Evolutionary conservation across 164 flowering plant genomes (phyloP), one percentile per base, ranked within the genome.

Genomic region (Buxus sempervirens): DNA sequence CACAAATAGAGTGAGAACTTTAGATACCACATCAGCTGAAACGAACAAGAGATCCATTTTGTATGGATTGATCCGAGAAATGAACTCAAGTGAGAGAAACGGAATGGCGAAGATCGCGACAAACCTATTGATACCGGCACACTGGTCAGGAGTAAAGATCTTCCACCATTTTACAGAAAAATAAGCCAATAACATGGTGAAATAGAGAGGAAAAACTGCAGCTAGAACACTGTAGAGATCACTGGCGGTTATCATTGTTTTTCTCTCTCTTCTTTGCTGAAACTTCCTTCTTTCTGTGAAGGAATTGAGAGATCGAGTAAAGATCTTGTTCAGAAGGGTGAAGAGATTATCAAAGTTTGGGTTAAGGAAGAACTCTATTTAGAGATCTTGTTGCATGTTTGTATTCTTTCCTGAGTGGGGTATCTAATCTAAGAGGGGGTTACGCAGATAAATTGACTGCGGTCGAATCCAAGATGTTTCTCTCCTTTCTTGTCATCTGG

Each of bases 111-210:
- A 81, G 69, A 72, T 64, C 0, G 84, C 80, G 7, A 81, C 80
- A 51, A 81, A 81, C 9, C 78, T 65, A 75, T 81, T 81, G 78
- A 81, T 76, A 1, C 84, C 84, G 6, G 80, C 67, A 62, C 84
- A 81, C 32, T 81, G 84, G 2, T 78, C 80, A 0, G 82, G 80
- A 6, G 71, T 73, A 69, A 77, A 77, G 71, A 77, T 66, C 58
- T 73, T 73, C 76, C 77, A 73, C 76, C 79, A 78, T 57, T 73
- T 76, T 4, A 78, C 84, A 5, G 84, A 76, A 3, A 59, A 71
- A 68, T 81, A 81, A 41, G 80, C 84, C 32, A 81, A 71, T 64
- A 81, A 67, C 80, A 81, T 78, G 60, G 84, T 68, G 59, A 81
- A 77, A 59, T 81, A 81, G 21, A 81, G 78, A 15, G 84, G 84